Evolutionary conservation across 768 basidiomycete species (phyloP).

Genomic region (Russula emetica): DNA sequence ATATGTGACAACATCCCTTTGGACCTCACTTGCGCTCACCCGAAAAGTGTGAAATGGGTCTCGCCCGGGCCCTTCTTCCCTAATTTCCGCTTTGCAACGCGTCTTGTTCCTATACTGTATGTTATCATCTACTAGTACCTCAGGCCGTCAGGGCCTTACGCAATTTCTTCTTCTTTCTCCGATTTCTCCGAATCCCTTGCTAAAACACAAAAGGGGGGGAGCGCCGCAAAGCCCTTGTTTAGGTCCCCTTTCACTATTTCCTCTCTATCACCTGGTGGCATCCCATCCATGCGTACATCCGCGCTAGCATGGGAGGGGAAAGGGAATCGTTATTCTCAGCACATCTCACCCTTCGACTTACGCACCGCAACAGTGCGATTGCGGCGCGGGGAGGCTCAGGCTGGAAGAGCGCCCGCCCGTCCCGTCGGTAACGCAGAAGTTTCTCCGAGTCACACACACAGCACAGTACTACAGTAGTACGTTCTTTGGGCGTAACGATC

Average conservation of each 20-base stretch:
- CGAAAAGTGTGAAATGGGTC: background rate
- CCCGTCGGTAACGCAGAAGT: background rate
- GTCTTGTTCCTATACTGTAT: background rate
- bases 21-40: conserved; percentile 5
- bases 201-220: background rate
- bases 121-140: background rate
- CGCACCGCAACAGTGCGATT: conserved; percentile 12
- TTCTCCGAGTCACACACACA: background rate
- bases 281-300: background rate
- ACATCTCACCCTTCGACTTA: background rate
- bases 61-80: background rate
- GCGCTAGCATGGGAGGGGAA: background rate
- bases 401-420: conserved; percentile 8
- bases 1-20: conserved; percentile 15
- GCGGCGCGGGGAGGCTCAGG: background rate
- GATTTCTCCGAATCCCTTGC: background rate
- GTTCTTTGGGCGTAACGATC: background rate
- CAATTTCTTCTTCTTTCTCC: background rate
- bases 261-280: conserved; percentile 8
- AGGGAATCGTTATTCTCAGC: background rate
- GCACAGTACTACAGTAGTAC: background rate
- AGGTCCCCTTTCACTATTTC: conserved; percentile 9
- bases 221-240: background rate
- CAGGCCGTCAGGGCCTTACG: conserved; percentile 1
- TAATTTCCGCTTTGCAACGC: conserved; percentile 17